Percentiles rank a stretch among this genome's conserved stretches.
phyloP scores from a whole-genome alignment of 2,329 filamentous ascomycete species.

The Alternaria rosae region DNA sequence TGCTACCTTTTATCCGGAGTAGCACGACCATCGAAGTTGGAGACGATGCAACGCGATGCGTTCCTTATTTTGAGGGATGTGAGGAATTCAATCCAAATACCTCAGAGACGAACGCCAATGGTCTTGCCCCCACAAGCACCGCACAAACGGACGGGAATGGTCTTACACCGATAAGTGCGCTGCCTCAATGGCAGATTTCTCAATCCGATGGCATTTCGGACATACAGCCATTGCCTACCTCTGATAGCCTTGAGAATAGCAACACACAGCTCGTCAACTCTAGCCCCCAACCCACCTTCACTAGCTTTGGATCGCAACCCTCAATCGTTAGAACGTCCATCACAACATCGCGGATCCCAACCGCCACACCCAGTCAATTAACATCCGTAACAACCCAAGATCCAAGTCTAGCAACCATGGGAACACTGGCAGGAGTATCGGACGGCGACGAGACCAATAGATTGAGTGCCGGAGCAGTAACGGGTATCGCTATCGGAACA shows the following conservation, averaged over 20 bases:
- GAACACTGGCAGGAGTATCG: background rate
- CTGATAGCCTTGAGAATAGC: background rate
- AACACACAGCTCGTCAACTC: background rate
- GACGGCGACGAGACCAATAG: background rate
- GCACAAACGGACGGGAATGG: background rate
- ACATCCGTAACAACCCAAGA: background rate
- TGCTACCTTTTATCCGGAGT: background rate
- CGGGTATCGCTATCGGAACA: conserved; percentile 32
- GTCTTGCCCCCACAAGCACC: background rate
- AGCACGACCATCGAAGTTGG: background rate
- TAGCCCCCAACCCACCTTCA: background rate
- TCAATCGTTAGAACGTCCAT: background rate
- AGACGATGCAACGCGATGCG: background rate
- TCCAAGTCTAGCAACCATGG: background rate
- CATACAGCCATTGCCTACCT: too few species aligned
- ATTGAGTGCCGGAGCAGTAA: conserved; percentile 25
- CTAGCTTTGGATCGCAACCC: background rate
- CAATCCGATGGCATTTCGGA: background rate
- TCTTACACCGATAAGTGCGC: background rate
- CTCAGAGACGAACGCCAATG: background rate
- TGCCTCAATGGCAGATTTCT: background rate
- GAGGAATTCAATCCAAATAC: background rate
- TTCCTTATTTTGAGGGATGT: background rate
- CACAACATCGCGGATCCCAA: background rate
- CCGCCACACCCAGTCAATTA: background rate